A percentile compares a stretch with the other conserved stretches of the same genome.
phyloP scores from a whole-genome alignment of 768 basidiomycete species.

The Podaxis pistillaris region DNA sequence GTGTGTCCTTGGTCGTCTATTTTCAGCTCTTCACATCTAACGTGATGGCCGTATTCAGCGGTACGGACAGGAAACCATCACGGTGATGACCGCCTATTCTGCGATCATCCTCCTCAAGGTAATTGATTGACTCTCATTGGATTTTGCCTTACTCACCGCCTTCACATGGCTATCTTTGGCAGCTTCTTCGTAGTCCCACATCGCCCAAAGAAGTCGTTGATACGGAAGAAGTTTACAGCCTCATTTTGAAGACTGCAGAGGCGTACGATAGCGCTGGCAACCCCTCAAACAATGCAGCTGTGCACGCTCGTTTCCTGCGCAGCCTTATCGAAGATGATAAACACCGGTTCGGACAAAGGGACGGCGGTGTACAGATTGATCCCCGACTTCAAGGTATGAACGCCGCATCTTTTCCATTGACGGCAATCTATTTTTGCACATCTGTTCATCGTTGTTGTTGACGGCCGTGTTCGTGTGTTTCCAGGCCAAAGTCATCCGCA shows the following conservation, averaged over 20 bases:
- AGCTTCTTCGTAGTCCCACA: slow-evolving; percentile 71
- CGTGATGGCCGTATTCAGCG: slow-evolving; percentile 42
- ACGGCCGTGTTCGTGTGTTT: neutral
- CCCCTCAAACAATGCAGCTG: slow-evolving; percentile 63
- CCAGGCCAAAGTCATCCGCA: slow-evolving; percentile 25
- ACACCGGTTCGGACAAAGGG: slow-evolving; percentile 47
- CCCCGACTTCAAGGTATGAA: slow-evolving; percentile 52
- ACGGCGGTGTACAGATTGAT: slow-evolving; percentile 48
- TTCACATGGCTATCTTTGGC: slow-evolving; percentile 13
- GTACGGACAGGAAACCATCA: slow-evolving; percentile 82
- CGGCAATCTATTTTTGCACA: slow-evolving; percentile 12
- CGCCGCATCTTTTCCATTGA: slow-evolving; percentile 14
- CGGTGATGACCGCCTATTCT: slow-evolving; percentile 84
- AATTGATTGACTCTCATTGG: slow-evolving; percentile 15
- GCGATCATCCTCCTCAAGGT: slow-evolving; percentile 81
- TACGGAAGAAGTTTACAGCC: slow-evolving; percentile 59
- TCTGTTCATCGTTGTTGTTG: slow-evolving; percentile 1
- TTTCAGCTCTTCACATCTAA: slow-evolving; percentile 11
- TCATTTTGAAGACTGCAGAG: slow-evolving; percentile 71
- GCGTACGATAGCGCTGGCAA: slow-evolving; percentile 74
- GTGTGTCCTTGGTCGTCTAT: slow-evolving; percentile 36
- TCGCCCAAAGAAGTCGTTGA: slow-evolving; percentile 57
- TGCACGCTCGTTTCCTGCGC: slow-evolving; percentile 78
- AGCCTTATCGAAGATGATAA: slow-evolving; percentile 65
- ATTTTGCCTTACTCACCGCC: neutral